Base-by-base conservation (phyloP, 768 basidiomycete species). In the Tulasnella sp. region DNA sequence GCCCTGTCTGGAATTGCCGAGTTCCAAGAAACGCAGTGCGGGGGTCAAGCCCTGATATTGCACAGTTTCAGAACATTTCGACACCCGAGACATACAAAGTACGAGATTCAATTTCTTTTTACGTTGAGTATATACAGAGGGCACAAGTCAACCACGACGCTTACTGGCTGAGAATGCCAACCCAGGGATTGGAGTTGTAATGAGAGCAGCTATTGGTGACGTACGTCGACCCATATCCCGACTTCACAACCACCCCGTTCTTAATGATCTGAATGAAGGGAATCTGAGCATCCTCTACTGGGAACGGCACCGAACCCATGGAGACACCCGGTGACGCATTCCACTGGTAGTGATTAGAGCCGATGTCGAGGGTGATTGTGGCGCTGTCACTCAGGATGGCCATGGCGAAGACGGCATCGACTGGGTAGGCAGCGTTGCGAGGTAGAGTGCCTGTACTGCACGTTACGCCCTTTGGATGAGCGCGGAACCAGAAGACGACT, bases 241-340 rank as follows among this genome's bases (percentile, higher is more conserved):
- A 43, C 51, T 41, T 53, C 9, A 43, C 42, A n/a, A 42, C 51
- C 21, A 19, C n/a, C 4, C 32, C 32, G 21, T 52, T 41, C 29
- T 41, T 34, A 10, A 52, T 32, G 59, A 61, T 61, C 59, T 61
- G 59, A 34, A 61, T 27, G 50, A 53, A 61, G 7, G 59, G 59
- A 24, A 50, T 61, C 59, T 61, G 50, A 11, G 27, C 2, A 38
- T 61, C 50, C 51, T 52, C 32, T 8, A 17, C 26, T n/a, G 59
- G 59, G 59, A 61, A 61, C 11, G 50, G 50, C 24, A 61, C 49
- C 1, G 50, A 41, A 3, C 51, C 59, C 21, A 61, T 61, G 5
- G 30, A 43, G 13, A 42, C 47, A n/a, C 59, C 59, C 7, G 50
- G 32, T 2, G 10, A 10, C 5, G 49, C 51, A 29, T 41, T 21